Conservation (phyloP, 805 yeast species). For the Osmozyma mogii region DNA sequence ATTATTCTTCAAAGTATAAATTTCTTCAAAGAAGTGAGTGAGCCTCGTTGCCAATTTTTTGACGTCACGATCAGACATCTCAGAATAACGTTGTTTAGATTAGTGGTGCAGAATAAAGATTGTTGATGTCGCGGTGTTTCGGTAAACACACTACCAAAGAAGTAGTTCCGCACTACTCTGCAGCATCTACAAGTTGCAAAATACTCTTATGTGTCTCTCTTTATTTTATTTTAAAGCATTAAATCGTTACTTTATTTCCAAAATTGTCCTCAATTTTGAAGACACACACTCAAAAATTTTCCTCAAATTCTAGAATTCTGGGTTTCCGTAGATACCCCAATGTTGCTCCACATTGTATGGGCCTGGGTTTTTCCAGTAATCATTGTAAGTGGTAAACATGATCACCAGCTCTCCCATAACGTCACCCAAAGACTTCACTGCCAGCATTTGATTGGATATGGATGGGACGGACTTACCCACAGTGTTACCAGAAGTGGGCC, state of each 20-base stretch:
- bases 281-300: too few relatives aligned
- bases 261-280: too few relatives aligned
- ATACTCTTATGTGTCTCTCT: too few relatives aligned
- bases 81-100: too few relatives aligned
- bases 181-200: too few relatives aligned
- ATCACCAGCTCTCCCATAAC: constrained; percentile 42
- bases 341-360: constrained; percentile 50
- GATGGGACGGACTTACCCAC: constrained; percentile 54
- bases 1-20: constrained; percentile 32
- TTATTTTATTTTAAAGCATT: too few relatives aligned
- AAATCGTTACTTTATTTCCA: too few relatives aligned
- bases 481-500: constrained; percentile 58
- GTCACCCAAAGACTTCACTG: constrained; percentile 42
- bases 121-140: too few relatives aligned
- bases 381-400: constrained; percentile 56
- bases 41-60: constrained; percentile 29
- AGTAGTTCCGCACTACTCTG: too few relatives aligned
- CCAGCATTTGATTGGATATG: constrained; percentile 40
- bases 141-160: too few relatives aligned
- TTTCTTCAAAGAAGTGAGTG: constrained; percentile 27
- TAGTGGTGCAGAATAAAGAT: too few relatives aligned
- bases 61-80: constrained; percentile 34
- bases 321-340: constrained; percentile 51
- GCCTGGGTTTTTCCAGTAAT: constrained; percentile 55
- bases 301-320: constrained; percentile 1